Conservation (phyloP, 179 eudicot species). For the Pouteria campechiana region DNA sequence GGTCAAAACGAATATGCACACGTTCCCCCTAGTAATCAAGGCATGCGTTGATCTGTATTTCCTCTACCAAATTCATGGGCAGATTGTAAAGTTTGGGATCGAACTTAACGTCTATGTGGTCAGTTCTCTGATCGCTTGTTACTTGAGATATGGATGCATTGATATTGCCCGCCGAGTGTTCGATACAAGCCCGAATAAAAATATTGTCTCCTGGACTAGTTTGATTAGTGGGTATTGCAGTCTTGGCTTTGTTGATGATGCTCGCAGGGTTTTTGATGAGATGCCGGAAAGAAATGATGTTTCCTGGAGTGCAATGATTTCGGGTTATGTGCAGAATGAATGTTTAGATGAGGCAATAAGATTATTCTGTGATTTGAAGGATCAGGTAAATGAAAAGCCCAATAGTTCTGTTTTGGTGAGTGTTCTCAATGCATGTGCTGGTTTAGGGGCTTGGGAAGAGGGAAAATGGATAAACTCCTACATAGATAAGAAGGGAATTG, state of each 20-base stretch:
- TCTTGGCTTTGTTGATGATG: constrained; percentile 13
- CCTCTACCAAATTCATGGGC: constrained; percentile 14
- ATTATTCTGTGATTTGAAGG: constrained; percentile 11
- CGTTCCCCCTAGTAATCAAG: constrained; percentile 14
- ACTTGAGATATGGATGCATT: constrained; percentile 4
- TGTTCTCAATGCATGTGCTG: constrained; percentile 15
- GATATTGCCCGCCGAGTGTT: constrained; percentile 10
- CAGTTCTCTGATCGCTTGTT: constrained; percentile 11
- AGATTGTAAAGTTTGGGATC: constrained; percentile 12
- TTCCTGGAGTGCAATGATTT: constrained; percentile 23
- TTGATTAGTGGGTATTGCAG: constrained; percentile 14
- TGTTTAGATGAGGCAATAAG: constrained; percentile 15
- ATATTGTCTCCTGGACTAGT: constrained; percentile 25
- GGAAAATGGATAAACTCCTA: constrained; percentile 12
- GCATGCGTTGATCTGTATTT: constrained; percentile 3
- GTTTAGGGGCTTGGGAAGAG: constrained; percentile 14
- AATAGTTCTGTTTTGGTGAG: constrained; percentile 11
- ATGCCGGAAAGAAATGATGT: constrained; percentile 17
- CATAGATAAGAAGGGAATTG: constrained; percentile 3
- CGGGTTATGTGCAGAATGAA: constrained; percentile 17
- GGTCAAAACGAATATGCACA: constrained; percentile 11
- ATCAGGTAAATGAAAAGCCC: constrained; percentile 4
- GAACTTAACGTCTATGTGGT: constrained; percentile 14
- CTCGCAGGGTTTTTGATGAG: constrained; percentile 14
- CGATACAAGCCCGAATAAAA: constrained; percentile 9